phyloP scores from a whole-genome alignment of 192 early-diverging fungal species.

The Geranomyces michiganensis region DNA sequence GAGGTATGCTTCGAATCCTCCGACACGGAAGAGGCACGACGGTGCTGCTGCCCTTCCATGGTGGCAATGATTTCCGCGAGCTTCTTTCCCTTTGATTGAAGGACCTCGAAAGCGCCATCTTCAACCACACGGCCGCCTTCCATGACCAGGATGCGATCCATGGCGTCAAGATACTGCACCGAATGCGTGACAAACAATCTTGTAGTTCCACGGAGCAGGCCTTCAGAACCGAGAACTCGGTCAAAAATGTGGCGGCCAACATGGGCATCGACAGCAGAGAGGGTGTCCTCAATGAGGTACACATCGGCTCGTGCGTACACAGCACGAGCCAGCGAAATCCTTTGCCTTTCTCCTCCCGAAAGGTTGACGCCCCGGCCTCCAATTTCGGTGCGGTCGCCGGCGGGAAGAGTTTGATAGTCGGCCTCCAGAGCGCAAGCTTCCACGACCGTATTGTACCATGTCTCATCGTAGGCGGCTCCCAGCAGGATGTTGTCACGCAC shows the following conservation, averaged over 20 bases:
- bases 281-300: constrained; percentile 69
- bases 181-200: constrained; percentile 72
- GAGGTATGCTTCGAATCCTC: too few relatives aligned
- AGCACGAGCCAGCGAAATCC: constrained; percentile 66
- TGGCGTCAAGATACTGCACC: neutral
- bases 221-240: constrained; percentile 81
- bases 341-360: constrained; percentile 74
- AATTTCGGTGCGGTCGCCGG: constrained; percentile 48
- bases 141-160: constrained; percentile 73
- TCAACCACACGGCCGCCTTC: constrained; percentile 73
- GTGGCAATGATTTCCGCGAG: constrained; percentile 4
- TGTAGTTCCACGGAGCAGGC: constrained; percentile 74
- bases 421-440: constrained; percentile 40
- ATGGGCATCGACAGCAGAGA: constrained; percentile 62
- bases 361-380: constrained; percentile 48
- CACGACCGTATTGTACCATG: constrained; percentile 35
- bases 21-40: neutral
- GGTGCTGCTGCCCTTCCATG: neutral
- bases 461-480: constrained; percentile 28
- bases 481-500: constrained; percentile 46
- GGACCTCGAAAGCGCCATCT: constrained; percentile 53
- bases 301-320: neutral
- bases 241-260: constrained; percentile 83
- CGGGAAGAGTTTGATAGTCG: constrained; percentile 42
- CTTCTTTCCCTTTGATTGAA: neutral